A percentile compares a stretch with the other conserved stretches of the same genome.
These are phyloP conservation scores for Tephrocybe sp. DNA, from an alignment of 768 basidiomycete genomes.

Conservation along the genomic window DNA sequence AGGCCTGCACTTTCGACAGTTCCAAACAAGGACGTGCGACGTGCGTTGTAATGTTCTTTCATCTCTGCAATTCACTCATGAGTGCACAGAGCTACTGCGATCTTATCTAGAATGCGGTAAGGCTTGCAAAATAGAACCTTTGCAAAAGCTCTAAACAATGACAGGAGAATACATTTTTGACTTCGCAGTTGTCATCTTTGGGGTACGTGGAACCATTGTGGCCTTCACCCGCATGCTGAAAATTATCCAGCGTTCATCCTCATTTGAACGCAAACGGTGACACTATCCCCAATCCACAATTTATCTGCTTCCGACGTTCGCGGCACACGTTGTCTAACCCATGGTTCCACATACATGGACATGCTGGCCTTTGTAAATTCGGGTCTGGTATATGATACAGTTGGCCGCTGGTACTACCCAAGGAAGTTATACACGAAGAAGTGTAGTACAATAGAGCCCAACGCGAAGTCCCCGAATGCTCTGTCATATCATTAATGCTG, in stretches of 20 bases:
- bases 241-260: conserved; percentile 58
- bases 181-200: conserved; percentile 81
- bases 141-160: neutral
- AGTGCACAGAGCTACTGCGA: conserved; percentile 58
- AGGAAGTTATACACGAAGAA: conserved; percentile 99
- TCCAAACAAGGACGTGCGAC: conserved; percentile 86
- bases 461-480: conserved; percentile 94
- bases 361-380: neutral
- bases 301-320: neutral
- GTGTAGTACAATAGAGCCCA: conserved; percentile 94
- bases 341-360: neutral
- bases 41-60: conserved; percentile 44
- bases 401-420: conserved; percentile 48
- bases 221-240: conserved; percentile 1
- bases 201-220: conserved; percentile 54
- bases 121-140: no score
- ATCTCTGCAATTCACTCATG: neutral
- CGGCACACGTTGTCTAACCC: neutral
- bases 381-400: conserved; percentile 17
- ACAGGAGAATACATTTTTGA: conserved; percentile 85
- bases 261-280: conserved; percentile 63
- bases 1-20: conserved; percentile 77
- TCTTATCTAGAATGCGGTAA: conserved; percentile 81
- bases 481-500: conserved; percentile 40
- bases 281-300: neutral